Evolutionary conservation across 23 red algal species (phyloP), one percentile per base, ranked within the genome.

Genomic region (Chondrus crispus): DNA sequence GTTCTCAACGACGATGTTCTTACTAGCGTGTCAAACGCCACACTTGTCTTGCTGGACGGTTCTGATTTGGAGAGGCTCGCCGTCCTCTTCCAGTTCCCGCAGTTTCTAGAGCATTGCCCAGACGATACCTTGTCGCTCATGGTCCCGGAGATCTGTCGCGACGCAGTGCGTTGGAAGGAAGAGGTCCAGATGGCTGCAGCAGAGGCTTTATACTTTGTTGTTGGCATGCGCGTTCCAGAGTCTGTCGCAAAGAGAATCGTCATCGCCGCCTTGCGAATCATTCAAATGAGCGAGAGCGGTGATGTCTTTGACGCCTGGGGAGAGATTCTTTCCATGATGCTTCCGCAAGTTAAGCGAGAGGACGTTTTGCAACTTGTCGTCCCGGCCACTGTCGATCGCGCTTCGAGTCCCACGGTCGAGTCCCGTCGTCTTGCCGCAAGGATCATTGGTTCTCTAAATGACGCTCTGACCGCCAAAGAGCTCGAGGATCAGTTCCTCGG

Each of bases 51-150:
- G 49, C 51, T 91, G 46, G 94, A 96, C 38, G 94, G 94, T 44
- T 85, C 80, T 68, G 94, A 96, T 80, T 70, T 96, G 63, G 87
- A 96, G 50, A 64, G 94, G 30, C 55, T 96, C 20, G 94, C 94
- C 50, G 94, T 96, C 48, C 80, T 96, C 33, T 96, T 88, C 88
- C 94, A 96, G 80, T 96, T 96, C 39, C 94, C 94, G 5, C 94
- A 96, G 94, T 96, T 96, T 87, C 75, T 96, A 29, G 94, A 96
- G 53, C 94, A 96, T 47, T 96, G 94, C 60, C 94, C 94, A 12
- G 80, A 84, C 33, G 94, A 96, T 28, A 96, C 94, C 33, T 75
- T 96, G 28, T 43, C 37, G 43, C 89, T 92, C 39, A 96, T 96
- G 94, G 89, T 96, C 30, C 94, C 94, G 7, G 87, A 92, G 57